These are phyloP conservation scores for Silene coronaria DNA, from an alignment of 179 eudicot genomes.

Conservation along the genomic window DNA sequence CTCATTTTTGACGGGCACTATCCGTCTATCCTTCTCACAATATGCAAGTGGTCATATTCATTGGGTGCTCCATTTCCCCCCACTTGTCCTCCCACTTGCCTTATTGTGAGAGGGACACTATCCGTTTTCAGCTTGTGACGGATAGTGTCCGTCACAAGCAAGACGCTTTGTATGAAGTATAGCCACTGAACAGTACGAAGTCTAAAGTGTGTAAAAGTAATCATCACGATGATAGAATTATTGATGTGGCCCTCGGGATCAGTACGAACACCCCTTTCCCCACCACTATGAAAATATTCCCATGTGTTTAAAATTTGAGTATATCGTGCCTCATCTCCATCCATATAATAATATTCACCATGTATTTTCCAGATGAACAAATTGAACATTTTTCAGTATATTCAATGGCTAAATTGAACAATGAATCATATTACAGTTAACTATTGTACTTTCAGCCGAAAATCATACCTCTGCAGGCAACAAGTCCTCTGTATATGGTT, in stretches of 20 bases:
- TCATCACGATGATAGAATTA: background rate
- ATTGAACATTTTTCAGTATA: constrained; percentile 6
- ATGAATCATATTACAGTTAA: background rate
- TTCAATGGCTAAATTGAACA: background rate
- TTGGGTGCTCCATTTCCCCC: no score
- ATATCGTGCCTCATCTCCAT: background rate
- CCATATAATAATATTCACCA: background rate
- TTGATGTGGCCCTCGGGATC: background rate
- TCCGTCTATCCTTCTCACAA: no score
- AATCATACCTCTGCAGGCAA: constrained; percentile 28
- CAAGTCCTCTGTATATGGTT: constrained; percentile 20
- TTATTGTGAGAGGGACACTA: no score
- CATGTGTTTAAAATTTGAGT: background rate
- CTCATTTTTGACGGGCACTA: no score
- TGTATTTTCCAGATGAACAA: background rate
- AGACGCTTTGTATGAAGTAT: no score
- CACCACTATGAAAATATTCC: background rate
- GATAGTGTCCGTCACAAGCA: no score
- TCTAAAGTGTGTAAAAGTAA: no score
- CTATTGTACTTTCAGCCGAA: background rate
- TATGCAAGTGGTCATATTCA: no score
- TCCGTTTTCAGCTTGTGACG: no score
- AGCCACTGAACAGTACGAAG: no score
- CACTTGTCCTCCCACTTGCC: no score
- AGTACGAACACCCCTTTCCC: background rate